phyloP scores from a whole-genome alignment of 2,329 filamentous ascomycete genomes.

The Ascochyta pisi region DNA sequence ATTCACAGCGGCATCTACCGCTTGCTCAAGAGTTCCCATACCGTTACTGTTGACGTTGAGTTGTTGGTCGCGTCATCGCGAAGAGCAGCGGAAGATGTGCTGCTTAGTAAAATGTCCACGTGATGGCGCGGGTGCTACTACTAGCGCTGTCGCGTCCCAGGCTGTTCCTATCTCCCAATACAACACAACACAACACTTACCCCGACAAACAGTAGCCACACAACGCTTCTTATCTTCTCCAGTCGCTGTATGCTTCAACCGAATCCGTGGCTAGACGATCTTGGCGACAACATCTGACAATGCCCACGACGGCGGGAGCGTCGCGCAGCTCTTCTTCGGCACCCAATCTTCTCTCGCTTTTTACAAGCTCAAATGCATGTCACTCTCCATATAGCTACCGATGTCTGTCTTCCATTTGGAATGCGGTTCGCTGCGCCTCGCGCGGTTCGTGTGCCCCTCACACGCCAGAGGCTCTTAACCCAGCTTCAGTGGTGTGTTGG shows the following conservation, averaged over 20 bases:
- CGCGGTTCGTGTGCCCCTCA: slow-evolving; percentile 51
- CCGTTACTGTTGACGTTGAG: not conserved
- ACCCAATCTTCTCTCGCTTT: slow-evolving; percentile 44
- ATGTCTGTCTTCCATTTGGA: slow-evolving; percentile 68
- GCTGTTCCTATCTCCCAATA: slow-evolving; percentile 1
- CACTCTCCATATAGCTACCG: slow-evolving; percentile 83
- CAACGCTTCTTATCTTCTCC: slow-evolving; percentile 4
- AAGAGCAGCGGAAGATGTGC: not conserved
- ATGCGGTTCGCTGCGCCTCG: slow-evolving; percentile 61
- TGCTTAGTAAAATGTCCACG: not conserved
- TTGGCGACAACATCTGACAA: slow-evolving; percentile 35
- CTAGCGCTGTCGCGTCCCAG: slow-evolving; percentile 12
- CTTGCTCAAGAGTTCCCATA: slow-evolving; percentile 43
- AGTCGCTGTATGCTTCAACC: slow-evolving; percentile 9
- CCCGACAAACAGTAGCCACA: slow-evolving; percentile 24
- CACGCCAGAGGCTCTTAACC: slow-evolving; percentile 67
- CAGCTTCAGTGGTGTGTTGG: slow-evolving; percentile 60
- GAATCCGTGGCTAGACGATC: slow-evolving; percentile 2
- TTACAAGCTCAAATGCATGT: slow-evolving; percentile 61
- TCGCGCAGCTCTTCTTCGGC: slow-evolving; percentile 30
- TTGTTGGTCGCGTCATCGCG: not conserved
- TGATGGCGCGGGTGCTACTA: not conserved
- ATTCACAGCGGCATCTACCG: slow-evolving; percentile 42
- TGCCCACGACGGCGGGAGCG: slow-evolving; percentile 33
- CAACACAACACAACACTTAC: slow-evolving; percentile 18